Evolutionary conservation across 345 rosid genomes (phyloP).

Genomic region (Physaria fendleri): DNA sequence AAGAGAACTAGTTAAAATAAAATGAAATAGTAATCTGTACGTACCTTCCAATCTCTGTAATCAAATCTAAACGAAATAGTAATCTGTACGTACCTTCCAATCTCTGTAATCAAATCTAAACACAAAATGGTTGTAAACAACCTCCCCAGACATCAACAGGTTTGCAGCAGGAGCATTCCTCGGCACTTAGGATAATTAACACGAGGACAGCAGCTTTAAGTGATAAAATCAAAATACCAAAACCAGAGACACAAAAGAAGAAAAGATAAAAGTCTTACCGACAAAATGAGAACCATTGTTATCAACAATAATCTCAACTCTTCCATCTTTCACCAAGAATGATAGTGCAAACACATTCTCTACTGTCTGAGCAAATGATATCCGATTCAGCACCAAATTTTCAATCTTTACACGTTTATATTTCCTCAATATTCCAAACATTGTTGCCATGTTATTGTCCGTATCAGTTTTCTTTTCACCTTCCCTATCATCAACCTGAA

Average conservation of each 20-base stretch:
- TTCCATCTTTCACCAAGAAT: constrained; percentile 79
- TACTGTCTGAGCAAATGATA: constrained; percentile 72
- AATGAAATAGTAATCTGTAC: not conserved
- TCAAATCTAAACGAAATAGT: constrained; percentile 47
- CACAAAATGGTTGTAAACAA: constrained; percentile 54
- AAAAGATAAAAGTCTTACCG: constrained; percentile 39
- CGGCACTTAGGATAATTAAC: constrained; percentile 48
- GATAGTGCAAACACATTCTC: constrained; percentile 87
- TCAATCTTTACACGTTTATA: constrained; percentile 53
- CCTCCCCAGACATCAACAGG: constrained; percentile 48
- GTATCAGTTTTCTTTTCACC: constrained; percentile 63
- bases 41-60: constrained; percentile 85
- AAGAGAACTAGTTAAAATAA: not conserved
- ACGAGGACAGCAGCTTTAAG: not conserved
- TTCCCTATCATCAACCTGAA: constrained; percentile 45
- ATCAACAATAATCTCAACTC: constrained; percentile 50
- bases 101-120: constrained; percentile 72
- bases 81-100: constrained; percentile 64
- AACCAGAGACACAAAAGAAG: not conserved
- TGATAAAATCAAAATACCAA: not conserved
- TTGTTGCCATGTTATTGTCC: constrained; percentile 56
- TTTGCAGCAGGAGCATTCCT: constrained; percentile 63
- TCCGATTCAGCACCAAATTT: constrained; percentile 57
- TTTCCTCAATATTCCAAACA: constrained; percentile 58
- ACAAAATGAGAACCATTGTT: constrained; percentile 53